phyloP scores from a whole-genome alignment of 2,329 filamentous ascomycete species.

The Pseudogymnoascus sp. region DNA sequence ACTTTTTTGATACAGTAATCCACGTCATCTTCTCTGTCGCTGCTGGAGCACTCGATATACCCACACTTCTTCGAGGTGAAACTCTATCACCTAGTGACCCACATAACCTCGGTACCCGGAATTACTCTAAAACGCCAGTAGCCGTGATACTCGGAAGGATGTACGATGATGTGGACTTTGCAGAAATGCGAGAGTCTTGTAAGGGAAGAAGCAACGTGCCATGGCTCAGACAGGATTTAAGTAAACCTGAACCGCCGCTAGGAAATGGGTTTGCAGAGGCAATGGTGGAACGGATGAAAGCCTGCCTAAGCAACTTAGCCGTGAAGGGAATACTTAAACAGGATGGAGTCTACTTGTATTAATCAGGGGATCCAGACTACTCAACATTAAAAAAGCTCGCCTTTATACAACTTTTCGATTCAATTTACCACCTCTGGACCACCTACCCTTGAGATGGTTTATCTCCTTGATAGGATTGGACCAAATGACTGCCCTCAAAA shows the following conservation, averaged over 20 bases:
- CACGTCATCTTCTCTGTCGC: conserved; percentile 12
- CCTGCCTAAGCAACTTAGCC: conserved; percentile 16
- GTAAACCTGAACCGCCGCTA: conserved; percentile 15
- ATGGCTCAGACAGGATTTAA: conserved; percentile 19
- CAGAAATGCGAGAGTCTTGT: conserved; percentile 15
- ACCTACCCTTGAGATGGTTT: not conserved
- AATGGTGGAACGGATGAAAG: conserved; percentile 18
- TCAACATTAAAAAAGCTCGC: not conserved
- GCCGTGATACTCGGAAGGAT: conserved; percentile 13
- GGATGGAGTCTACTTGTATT: conserved; percentile 19
- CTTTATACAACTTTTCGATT: not conserved
- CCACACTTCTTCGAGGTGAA: conserved; percentile 11
- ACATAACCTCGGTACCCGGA: conserved; percentile 13
- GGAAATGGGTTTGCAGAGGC: conserved; percentile 18
- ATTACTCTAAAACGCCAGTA: conserved; percentile 10
- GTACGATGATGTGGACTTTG: conserved; percentile 16
- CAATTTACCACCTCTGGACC: not conserved
- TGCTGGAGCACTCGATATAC: conserved; percentile 11
- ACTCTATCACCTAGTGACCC: conserved; percentile 6
- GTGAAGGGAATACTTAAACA: conserved; percentile 15
- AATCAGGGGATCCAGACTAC: not conserved
- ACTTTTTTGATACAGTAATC: conserved; percentile 12
- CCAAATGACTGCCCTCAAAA: not conserved
- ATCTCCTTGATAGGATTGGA: not conserved
- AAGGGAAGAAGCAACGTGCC: conserved; percentile 17